Base-by-base conservation (phyloP, 2,329 filamentous ascomycete genomes). In the Leptoxyphium fumago region DNA sequence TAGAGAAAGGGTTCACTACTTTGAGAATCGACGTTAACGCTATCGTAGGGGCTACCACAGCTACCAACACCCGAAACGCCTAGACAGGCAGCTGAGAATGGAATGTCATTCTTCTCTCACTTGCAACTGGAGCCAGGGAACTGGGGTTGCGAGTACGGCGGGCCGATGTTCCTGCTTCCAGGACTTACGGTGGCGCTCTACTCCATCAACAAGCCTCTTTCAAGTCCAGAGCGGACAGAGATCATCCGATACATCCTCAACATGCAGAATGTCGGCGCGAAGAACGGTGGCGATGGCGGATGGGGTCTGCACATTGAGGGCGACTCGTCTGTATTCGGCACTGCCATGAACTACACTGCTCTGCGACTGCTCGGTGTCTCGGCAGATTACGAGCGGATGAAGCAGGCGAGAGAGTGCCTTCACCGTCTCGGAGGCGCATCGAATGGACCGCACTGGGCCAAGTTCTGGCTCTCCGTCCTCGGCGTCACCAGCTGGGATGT, bases 61-160 rank as follows among this genome's bases (percentile, higher is more conserved):
- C 76, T 95, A 0, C 77, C 80, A 17, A 68, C 72, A 46, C 71
- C 89, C 2, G 76, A 77, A 48, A 87, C 71, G 2, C 81, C 89
- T 5, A 71, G 91, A 45, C 77, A 91, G 51, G 72, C 85, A 4
- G 86, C 85, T 2, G 70, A 73, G 47, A 98, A 98, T 66, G 87
- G 82, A 32, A 72, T 96, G 43, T 69, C 75, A 2, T 96, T 94
- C 69, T 94, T 93, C 67, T 84, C 88, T 45, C 76, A 89, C 50
- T 75, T 96, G 18, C 91, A 98, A 61, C 72, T 95, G 1, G 78
- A 82, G 11, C 82, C 85, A 1, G 91, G 91, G 5, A 85, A 95
- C 58, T 98, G 91, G 91, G 91, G 74, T 5, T 96, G 89, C 67
- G 91, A 98, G 62, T 98, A 98, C 66, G 91, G 91, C 44, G 91